Percentiles rank a stretch among this genome's conserved stretches.
phyloP scores from a whole-genome alignment of 2,329 filamentous ascomycete species.

The Simplicillium sp. region DNA sequence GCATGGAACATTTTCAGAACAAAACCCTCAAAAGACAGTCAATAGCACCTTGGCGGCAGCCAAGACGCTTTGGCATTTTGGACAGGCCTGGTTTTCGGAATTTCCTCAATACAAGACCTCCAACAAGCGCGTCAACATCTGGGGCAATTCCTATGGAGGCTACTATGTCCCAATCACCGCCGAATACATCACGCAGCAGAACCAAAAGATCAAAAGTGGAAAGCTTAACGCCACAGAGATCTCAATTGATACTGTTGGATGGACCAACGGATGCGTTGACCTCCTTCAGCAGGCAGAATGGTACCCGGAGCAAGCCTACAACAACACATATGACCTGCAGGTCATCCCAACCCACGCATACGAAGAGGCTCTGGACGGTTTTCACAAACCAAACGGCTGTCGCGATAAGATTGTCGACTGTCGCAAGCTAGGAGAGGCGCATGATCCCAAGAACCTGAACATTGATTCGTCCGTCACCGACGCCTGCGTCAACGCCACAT shows the following conservation, averaged over 20 bases:
- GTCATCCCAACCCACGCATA: constrained; percentile 36
- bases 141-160: too few relatives aligned
- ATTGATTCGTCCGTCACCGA: too few relatives aligned
- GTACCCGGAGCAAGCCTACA: constrained; percentile 44
- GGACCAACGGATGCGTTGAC: constrained; percentile 60
- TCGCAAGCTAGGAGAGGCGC: too few relatives aligned
- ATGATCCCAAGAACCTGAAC: too few relatives aligned
- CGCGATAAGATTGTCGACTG: too few relatives aligned
- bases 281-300: constrained; percentile 44
- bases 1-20: too few relatives aligned
- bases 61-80: too few relatives aligned
- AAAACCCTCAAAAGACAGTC: too few relatives aligned
- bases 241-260: constrained; percentile 49
- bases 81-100: too few relatives aligned
- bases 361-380: constrained; percentile 5
- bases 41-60: too few relatives aligned
- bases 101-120: too few relatives aligned
- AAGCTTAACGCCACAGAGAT: constrained; percentile 30
- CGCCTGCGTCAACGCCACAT: neutral
- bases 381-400: constrained; percentile 30
- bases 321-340: constrained; percentile 56
- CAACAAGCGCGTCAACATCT: too few relatives aligned
- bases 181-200: constrained; percentile 46
- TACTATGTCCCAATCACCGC: constrained; percentile 16
- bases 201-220: constrained; percentile 24